Conservation (phyloP, 805 yeast genomes). For the Nakazawaea siamensis region DNA sequence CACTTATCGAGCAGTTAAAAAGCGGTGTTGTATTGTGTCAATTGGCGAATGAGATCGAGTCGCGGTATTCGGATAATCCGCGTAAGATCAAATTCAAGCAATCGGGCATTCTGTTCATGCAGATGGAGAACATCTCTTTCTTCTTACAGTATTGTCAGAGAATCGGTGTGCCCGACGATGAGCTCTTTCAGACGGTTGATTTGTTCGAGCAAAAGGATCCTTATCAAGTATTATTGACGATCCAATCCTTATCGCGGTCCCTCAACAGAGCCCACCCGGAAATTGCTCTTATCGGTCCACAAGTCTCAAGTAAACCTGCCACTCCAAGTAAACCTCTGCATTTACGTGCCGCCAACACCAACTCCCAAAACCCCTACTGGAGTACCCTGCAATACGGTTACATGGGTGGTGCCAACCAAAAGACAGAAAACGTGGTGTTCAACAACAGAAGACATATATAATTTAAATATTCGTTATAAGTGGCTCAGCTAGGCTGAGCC, state of each 20-base stretch:
- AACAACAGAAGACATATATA: background rate
- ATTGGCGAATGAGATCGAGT: conserved; percentile 32
- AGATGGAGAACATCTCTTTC: conserved; percentile 79
- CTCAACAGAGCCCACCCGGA: conserved; percentile 48
- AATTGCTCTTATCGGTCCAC: conserved; percentile 52
- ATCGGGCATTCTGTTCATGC: conserved; percentile 67
- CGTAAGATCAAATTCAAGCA: conserved; percentile 39
- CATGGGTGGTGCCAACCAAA: conserved; percentile 48
- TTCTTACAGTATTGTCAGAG: conserved; percentile 54
- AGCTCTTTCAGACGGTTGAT: conserved; percentile 72
- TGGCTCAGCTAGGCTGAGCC: too few species aligned
- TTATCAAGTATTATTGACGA: conserved; percentile 65
- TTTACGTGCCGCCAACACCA: conserved; percentile 19
- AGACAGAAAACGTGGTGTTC: conserved; percentile 45
- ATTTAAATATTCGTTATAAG: background rate
- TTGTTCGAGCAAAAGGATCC: conserved; percentile 69
- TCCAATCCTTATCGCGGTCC: conserved; percentile 65
- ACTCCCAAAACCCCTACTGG: conserved; percentile 33
- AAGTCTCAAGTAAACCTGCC: conserved; percentile 38
- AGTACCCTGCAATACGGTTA: conserved; percentile 53
- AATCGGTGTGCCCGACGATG: conserved; percentile 73
- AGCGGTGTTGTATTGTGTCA: conserved; percentile 54
- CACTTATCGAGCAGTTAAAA: conserved; percentile 47
- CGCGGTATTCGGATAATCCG: conserved; percentile 1
- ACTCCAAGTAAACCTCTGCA: conserved; percentile 49